These are phyloP conservation scores for Irpex rosettiformis DNA, from an alignment of 1,284 basidiomycete genomes.

Conservation along the genomic window DNA sequence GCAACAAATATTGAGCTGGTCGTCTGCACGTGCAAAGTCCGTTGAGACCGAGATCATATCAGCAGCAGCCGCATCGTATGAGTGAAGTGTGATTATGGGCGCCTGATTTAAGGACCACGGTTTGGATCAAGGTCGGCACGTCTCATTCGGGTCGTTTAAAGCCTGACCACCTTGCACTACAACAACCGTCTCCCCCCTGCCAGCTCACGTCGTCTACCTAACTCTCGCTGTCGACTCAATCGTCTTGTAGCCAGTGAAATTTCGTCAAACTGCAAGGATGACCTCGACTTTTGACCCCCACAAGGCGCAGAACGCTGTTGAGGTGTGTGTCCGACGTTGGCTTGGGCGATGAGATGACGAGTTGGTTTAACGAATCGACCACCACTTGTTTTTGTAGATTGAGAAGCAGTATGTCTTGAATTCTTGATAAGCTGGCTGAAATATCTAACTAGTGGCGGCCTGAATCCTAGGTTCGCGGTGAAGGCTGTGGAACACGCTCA, in stretches of 20 bases:
- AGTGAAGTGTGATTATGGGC: neutral
- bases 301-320: constrained; percentile 83
- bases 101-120: constrained; percentile 5
- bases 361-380: neutral
- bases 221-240: neutral
- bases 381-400: constrained; percentile 50
- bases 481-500: constrained; percentile 95
- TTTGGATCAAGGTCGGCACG: constrained; percentile 12
- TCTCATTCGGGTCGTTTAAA: neutral
- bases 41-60: neutral
- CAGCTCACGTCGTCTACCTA: constrained; percentile 11
- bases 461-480: constrained; percentile 76
- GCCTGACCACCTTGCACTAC: neutral
- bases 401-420: constrained; percentile 83
- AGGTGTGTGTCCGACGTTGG: too few relatives aligned
- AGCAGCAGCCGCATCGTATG: neutral
- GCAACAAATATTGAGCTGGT: too few relatives aligned
- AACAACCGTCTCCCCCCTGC: constrained; percentile 7
- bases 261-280: constrained; percentile 31
- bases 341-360: neutral
- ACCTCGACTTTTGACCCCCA: constrained; percentile 71
- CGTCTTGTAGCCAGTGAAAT: too few relatives aligned
- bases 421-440: neutral
- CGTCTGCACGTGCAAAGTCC: too few relatives aligned
- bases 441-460: neutral